A percentile compares a stretch with the other conserved stretches of the same genome.
These are phyloP conservation scores for Reutealis trisperma DNA, from an alignment of 345 rosid genomes.

Conservation along the genomic window DNA sequence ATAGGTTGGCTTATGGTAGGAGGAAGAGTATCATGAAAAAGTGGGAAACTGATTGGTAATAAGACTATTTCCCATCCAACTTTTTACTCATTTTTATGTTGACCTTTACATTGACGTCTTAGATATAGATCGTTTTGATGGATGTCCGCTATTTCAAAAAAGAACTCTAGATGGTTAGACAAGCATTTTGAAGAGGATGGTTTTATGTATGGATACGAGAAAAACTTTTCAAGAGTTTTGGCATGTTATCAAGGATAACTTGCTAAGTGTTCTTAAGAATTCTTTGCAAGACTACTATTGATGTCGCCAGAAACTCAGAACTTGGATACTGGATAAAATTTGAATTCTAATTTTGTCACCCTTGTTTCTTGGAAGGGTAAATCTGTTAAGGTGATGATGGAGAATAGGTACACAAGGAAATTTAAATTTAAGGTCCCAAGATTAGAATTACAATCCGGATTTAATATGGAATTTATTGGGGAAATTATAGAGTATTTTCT, in stretches of 20 bases:
- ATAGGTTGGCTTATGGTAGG: not conserved
- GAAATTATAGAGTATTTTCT: too few relatives aligned
- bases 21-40: not conserved
- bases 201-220: not conserved
- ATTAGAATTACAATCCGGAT: too few relatives aligned
- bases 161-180: not conserved
- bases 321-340: not conserved
- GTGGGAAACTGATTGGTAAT: not conserved
- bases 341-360: not conserved
- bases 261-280: not conserved
- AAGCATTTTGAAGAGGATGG: not conserved
- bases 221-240: not conserved
- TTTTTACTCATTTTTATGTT: not conserved
- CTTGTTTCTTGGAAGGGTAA: not conserved
- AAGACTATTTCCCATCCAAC: not conserved
- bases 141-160: not conserved
- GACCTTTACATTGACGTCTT: not conserved
- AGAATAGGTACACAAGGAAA: too few relatives aligned
- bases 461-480: too few relatives aligned
- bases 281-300: not conserved
- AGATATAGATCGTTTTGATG: not conserved
- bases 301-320: not conserved
- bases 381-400: not conserved
- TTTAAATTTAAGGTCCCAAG: too few relatives aligned
- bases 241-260: not conserved